phyloP scores from a whole-genome alignment of 2,329 filamentous ascomycete genomes.

The Fusarium palustre region DNA sequence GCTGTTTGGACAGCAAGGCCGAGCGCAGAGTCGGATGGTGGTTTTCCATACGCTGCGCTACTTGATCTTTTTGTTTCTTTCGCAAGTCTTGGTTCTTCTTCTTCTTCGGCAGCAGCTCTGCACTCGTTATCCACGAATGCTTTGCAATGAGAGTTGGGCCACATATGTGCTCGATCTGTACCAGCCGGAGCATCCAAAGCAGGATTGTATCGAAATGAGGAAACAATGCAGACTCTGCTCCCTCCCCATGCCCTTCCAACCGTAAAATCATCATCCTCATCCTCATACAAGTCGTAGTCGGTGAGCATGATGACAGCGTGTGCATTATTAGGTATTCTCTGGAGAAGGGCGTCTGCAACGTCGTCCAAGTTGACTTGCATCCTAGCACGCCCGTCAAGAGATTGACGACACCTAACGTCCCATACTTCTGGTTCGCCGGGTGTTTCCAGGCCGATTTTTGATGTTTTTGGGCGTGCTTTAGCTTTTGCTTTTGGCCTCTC shows the following conservation, averaged over 20 bases:
- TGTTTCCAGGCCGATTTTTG: slow-evolving; percentile 60
- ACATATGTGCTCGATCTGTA: slow-evolving; percentile 65
- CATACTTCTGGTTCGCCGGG: slow-evolving; percentile 51
- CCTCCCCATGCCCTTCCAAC: slow-evolving; percentile 75
- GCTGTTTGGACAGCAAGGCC: slow-evolving; percentile 51
- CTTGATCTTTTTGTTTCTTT: slow-evolving; percentile 8
- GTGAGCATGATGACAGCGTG: slow-evolving; percentile 68
- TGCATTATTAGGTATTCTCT: slow-evolving; percentile 66
- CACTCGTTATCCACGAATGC: slow-evolving; percentile 59
- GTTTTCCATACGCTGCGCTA: neutral
- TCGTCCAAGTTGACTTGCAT: slow-evolving; percentile 71
- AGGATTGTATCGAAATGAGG: slow-evolving; percentile 71
- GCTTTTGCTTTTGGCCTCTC: slow-evolving; percentile 29
- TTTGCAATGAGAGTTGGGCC: slow-evolving; percentile 73
- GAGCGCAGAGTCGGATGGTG: slow-evolving; percentile 45
- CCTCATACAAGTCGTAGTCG: slow-evolving; percentile 74
- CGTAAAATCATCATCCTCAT: slow-evolving; percentile 72
- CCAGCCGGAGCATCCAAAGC: slow-evolving; percentile 54
- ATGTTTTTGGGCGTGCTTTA: slow-evolving; percentile 26
- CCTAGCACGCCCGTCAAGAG: slow-evolving; percentile 59
- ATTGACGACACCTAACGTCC: slow-evolving; percentile 63
- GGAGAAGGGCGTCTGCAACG: slow-evolving; percentile 67
- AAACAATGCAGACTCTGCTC: slow-evolving; percentile 71
- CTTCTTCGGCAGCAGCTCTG: neutral
- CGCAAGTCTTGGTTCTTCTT: neutral